Evolutionary conservation across 1,284 basidiomycete genomes (phyloP).

Genomic region (Apiotrichum sp.): DNA sequence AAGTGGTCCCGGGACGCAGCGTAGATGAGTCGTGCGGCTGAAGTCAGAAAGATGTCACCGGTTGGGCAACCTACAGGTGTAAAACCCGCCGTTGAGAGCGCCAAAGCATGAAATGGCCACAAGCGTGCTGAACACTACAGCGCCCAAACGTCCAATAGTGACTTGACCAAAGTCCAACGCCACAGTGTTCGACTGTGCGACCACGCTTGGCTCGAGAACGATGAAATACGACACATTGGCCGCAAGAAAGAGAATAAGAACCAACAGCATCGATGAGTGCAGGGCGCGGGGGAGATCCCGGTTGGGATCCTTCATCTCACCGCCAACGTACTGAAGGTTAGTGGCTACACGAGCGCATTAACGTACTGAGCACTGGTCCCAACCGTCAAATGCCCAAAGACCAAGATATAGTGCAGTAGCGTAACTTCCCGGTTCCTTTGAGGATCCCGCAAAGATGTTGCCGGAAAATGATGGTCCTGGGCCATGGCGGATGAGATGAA

Average conservation of each 20-base stretch:
- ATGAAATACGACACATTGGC: slow-evolving; percentile 89
- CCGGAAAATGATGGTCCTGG: slow-evolving; percentile 32
- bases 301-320: slow-evolving; percentile 78
- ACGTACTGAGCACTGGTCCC: slow-evolving; percentile 52
- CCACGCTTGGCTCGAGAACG: slow-evolving; percentile 70
- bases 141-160: slow-evolving; percentile 78
- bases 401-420: slow-evolving; percentile 92
- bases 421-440: slow-evolving; percentile 71
- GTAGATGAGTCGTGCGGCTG: slow-evolving; percentile 68
- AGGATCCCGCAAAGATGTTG: slow-evolving; percentile 68
- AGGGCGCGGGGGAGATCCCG: slow-evolving; percentile 85
- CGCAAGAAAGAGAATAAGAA: slow-evolving; percentile 65
- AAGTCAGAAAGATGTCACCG: neutral
- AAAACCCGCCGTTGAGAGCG: slow-evolving; percentile 78
- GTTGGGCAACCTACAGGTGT: slow-evolving; percentile 55
- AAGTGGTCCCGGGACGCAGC: slow-evolving; percentile 84
- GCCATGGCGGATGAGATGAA: slow-evolving; percentile 40
- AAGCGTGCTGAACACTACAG: slow-evolving; percentile 72
- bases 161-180: slow-evolving; percentile 88
- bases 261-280: slow-evolving; percentile 70
- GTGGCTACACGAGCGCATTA: slow-evolving; percentile 9
- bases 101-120: slow-evolving; percentile 94
- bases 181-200: slow-evolving; percentile 66
- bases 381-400: slow-evolving; percentile 92
- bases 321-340: slow-evolving; percentile 67